phyloP scores from a whole-genome alignment of 2,329 filamentous ascomycete species.

The Fusarium sp. region DNA sequence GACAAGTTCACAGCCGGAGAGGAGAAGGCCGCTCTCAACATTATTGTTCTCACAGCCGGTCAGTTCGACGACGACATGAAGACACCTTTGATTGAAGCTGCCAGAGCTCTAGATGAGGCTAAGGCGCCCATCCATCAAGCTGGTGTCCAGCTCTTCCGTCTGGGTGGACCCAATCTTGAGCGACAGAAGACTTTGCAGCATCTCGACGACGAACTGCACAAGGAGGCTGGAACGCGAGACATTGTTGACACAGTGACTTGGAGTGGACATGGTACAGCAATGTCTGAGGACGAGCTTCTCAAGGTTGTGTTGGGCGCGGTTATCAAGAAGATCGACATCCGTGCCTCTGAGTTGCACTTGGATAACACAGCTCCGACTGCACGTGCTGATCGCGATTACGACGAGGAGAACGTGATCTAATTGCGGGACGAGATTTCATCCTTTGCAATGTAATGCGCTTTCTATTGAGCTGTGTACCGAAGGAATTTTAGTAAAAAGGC shows the following conservation, averaged over 20 bases:
- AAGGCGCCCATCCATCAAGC: constrained; percentile 24
- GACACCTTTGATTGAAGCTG: constrained; percentile 9
- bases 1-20: constrained; percentile 19
- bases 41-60: constrained; percentile 9
- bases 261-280: constrained; percentile 18
- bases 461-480: background rate
- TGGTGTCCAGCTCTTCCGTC: constrained; percentile 12
- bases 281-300: constrained; percentile 21
- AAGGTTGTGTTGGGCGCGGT: constrained; percentile 17
- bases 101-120: constrained; percentile 17
- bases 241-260: constrained; percentile 25
- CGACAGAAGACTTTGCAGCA: constrained; percentile 19
- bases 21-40: constrained; percentile 20
- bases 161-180: constrained; percentile 5
- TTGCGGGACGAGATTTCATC: no score
- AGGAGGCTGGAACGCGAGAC: constrained; percentile 18
- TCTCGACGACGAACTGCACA: constrained; percentile 17
- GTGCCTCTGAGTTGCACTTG: constrained; percentile 21
- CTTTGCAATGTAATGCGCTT: no score
- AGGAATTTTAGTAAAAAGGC: no score
- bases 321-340: constrained; percentile 19
- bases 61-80: constrained; percentile 26
- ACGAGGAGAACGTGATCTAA: constrained; percentile 13
- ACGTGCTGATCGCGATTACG: constrained; percentile 15
- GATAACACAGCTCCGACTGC: constrained; percentile 1